These are phyloP conservation scores for Eragrostis curvula DNA, from an alignment of 176 grass and related monocot species.

Conservation along the genomic window DNA sequence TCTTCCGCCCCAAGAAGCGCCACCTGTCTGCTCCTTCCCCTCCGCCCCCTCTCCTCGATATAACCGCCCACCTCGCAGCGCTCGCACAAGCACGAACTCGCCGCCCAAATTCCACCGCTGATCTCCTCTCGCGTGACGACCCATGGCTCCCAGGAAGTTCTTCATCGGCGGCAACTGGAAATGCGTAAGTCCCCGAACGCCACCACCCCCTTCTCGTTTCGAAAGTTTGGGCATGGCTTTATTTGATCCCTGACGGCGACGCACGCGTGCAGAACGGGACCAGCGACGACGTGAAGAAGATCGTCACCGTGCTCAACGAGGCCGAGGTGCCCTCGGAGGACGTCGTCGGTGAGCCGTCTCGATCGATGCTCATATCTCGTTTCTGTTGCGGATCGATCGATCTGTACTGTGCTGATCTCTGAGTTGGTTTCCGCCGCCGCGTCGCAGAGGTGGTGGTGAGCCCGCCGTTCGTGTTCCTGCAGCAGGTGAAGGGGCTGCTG, in stretches of 20 bases:
- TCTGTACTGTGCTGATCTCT: slow-evolving; percentile 36
- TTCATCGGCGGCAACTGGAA: slow-evolving; percentile 95
- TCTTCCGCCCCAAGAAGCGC: slow-evolving; percentile 52
- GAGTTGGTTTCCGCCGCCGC: neutral
- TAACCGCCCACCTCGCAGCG: slow-evolving; percentile 13
- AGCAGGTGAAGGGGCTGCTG: slow-evolving; percentile 66
- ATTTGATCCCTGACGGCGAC: slow-evolving; percentile 26
- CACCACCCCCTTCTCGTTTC: neutral
- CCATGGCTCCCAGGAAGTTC: slow-evolving; percentile 68
- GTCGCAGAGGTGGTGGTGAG: slow-evolving; percentile 88
- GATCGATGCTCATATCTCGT: neutral
- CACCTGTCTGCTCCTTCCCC: slow-evolving; percentile 11
- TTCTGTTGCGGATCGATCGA: neutral
- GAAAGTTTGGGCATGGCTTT: neutral
- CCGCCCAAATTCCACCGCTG: neutral
- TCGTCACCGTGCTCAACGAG: slow-evolving; percentile 77
- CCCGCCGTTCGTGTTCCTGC: slow-evolving; percentile 89
- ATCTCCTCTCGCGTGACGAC: neutral
- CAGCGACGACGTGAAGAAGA: slow-evolving; percentile 84
- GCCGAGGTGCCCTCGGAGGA: slow-evolving; percentile 80
- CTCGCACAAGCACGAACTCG: neutral
- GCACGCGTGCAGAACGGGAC: slow-evolving; percentile 66
- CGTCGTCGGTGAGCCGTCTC: slow-evolving; percentile 63
- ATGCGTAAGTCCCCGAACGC: slow-evolving; percentile 55
- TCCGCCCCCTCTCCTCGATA: slow-evolving; percentile 31